phyloP scores from a whole-genome alignment of 2,329 filamentous ascomycete species.

The Chrysosporium queenslandicum region DNA sequence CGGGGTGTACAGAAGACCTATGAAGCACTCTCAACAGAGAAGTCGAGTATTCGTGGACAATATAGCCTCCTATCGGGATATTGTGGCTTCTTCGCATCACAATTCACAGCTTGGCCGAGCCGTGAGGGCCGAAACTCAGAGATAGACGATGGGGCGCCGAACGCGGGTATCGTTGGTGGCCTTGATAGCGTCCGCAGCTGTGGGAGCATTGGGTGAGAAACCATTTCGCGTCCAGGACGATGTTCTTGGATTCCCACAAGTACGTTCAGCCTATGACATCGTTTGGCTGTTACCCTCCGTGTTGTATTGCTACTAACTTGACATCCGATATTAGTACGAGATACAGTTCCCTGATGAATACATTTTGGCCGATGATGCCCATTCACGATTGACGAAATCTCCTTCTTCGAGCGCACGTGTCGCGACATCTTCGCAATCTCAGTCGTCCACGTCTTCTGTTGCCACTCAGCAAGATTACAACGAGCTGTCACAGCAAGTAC shows the following conservation, averaged over 20 bases:
- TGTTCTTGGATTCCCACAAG: constrained; percentile 75
- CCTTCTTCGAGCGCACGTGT: constrained; percentile 17
- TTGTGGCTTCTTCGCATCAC: not conserved
- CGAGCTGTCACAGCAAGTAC: constrained; percentile 17
- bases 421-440: constrained; percentile 16
- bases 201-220: constrained; percentile 43
- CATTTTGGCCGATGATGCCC: constrained; percentile 60
- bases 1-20: not conserved
- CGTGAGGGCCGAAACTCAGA: not conserved
- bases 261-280: constrained; percentile 36
- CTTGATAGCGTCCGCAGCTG: constrained; percentile 26
- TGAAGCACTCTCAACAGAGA: not conserved
- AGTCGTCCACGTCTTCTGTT: constrained; percentile 5
- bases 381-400: constrained; percentile 43
- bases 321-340: constrained; percentile 54
- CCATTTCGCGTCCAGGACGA: constrained; percentile 83
- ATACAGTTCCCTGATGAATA: constrained; percentile 64
- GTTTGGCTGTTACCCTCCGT: not conserved
- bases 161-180: constrained; percentile 19
- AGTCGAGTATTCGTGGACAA: not conserved
- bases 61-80: not conserved
- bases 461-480: constrained; percentile 12
- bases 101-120: not conserved
- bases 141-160: constrained; percentile 9
- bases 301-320: not conserved